Percentiles rank a stretch among this genome's conserved stretches.
phyloP scores from a whole-genome alignment of 208 protist genomes.

The Trypanosoma theileri region DNA sequence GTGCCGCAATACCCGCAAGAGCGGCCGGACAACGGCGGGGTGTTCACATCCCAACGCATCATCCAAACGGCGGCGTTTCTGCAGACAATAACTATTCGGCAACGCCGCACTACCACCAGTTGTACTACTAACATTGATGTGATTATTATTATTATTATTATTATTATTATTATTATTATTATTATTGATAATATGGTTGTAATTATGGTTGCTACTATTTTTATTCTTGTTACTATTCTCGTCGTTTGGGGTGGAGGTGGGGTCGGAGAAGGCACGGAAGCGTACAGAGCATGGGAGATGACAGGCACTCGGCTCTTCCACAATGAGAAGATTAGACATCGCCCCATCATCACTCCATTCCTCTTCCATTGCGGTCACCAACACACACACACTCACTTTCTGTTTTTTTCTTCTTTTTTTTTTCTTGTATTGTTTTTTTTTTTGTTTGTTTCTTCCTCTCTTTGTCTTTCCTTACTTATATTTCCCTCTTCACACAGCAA shows the following conservation, averaged over 20 bases:
- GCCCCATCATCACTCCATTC: constrained; percentile 34
- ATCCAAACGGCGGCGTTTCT: constrained; percentile 24
- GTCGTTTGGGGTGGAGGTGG: not conserved
- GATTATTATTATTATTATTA: too few relatives aligned
- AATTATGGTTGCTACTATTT: too few relatives aligned
- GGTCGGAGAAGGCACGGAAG: constrained; percentile 36
- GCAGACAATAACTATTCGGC: constrained; percentile 15
- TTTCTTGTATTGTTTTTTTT: constrained; percentile 5
- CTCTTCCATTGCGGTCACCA: constrained; percentile 5
- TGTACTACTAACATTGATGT: too few relatives aligned
- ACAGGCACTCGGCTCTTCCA: constrained; percentile 33
- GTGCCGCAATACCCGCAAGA: constrained; percentile 35
- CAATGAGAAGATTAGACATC: constrained; percentile 20
- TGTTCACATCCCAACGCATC: constrained; percentile 7
- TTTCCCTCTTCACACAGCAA: not conserved
- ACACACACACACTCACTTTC: too few relatives aligned
- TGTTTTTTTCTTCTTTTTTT: constrained; percentile 8
- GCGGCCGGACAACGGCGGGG: constrained; percentile 23
- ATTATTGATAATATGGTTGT: too few relatives aligned
- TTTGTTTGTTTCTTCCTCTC: constrained; percentile 25
- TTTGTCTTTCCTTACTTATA: constrained; percentile 4
- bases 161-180: too few relatives aligned
- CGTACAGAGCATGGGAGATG: constrained; percentile 27
- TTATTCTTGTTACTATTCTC: too few relatives aligned
- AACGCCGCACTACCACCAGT: not conserved